Evolutionary conservation across 192 early-diverging fungal genomes (phyloP), one percentile per base, ranked within the genome.

Genomic region (Pecoramyces ruminantium): DNA sequence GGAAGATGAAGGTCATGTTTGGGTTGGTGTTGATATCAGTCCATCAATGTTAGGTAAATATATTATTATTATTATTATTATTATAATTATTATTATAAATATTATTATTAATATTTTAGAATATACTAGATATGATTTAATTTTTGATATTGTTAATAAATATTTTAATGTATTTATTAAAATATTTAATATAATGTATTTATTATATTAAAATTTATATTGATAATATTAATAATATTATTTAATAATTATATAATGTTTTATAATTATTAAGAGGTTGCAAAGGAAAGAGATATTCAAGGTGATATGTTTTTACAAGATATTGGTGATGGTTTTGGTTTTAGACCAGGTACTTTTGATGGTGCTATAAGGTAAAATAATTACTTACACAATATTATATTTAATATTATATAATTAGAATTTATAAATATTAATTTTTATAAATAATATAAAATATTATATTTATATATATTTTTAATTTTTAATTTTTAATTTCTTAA

Each of bases 1-100:
- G 51, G 94, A 96, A 30, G 97, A 97, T 80, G 92, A 94, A 77
- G 96, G 95, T n/a, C 97, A 99, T 82, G 82, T 93, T 38, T 99
- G 97, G 97, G 95, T 96, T 38, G 97, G 97, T 21, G 88, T 98
- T 87, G 97, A 99, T 84, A 96, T 99, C 82, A 93, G 95, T 25
- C 92, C 93, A 8, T 85, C 94, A 29, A 99, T 99, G 97, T 86
- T 99, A 39, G 88, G 87, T 87, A 82, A 80, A 85, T 81, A 3
- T n/a, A 67, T 28, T 29, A 80, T 58, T 78, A 80, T 83, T 82
- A n/a, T 83, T 16, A 51, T 28, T 79, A 79, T 83, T n/a, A n/a
- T n/a, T n/a, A n/a, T n/a, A n/a, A n/a, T n/a, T n/a, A n/a, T n/a
- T n/a, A n/a, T n/a, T n/a, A n/a, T n/a, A n/a, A n/a, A n/a, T n/a